Percentiles rank a stretch among this genome's conserved stretches.
Conservation (phyloP, 1,284 basidiomycete species). For the Tetrapyrgos nigripes region DNA sequence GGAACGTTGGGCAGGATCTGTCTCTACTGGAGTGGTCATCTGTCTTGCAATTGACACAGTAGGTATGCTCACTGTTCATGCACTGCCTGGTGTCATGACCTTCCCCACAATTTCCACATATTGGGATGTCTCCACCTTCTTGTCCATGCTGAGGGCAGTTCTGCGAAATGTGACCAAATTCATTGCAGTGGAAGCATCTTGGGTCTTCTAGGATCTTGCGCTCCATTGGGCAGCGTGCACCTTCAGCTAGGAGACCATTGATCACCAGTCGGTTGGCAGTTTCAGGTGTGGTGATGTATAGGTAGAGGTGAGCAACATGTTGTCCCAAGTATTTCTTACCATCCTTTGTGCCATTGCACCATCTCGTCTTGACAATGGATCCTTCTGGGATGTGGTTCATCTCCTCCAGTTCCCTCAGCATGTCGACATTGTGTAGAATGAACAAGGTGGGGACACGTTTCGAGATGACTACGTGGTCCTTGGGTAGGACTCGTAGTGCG, state of each 20-base stretch:
- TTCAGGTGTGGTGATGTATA: not conserved
- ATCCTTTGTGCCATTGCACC: conserved; percentile 1
- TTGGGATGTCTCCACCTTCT: not conserved
- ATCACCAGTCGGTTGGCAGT: not conserved
- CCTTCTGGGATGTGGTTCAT: not conserved
- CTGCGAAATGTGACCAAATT: not conserved
- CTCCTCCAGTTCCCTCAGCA: not conserved
- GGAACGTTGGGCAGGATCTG: conserved; percentile 13
- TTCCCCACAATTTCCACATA: conserved; percentile 11
- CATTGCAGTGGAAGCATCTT: conserved; percentile 14
- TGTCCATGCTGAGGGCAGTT: not conserved
- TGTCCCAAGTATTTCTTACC: not conserved
- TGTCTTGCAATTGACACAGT: conserved; percentile 18
- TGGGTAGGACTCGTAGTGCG: not conserved
- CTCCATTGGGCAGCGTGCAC: not conserved
- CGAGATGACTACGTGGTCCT: not conserved
- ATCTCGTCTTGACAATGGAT: not conserved
- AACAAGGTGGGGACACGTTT: not conserved
- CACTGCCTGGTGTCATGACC: conserved; percentile 14
- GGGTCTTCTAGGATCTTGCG: conserved; percentile 9
- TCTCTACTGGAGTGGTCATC: conserved; percentile 18
- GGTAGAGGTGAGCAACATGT: not conserved
- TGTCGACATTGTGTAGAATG: not conserved
- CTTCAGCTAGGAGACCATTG: not conserved
- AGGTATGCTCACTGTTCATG: not conserved